Conservation (phyloP, 1,139 yeast species). For the Wickerhamomyces sp. region DNA sequence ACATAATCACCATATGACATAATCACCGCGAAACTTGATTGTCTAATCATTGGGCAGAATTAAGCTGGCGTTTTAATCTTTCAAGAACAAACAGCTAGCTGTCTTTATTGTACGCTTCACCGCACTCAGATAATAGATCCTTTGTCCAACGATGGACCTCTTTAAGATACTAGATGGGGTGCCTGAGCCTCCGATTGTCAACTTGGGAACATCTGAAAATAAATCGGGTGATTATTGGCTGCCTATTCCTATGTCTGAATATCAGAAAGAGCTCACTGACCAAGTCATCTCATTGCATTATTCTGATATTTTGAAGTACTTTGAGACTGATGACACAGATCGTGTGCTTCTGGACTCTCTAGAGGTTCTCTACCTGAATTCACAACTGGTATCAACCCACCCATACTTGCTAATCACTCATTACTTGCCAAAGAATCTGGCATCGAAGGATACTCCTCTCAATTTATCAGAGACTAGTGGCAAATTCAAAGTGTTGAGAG, state of each 20-base stretch:
- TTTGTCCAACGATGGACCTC: slow-evolving; percentile 84
- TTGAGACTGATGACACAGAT: slow-evolving; percentile 56
- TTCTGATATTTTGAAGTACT: slow-evolving; percentile 82
- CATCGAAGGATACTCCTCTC: slow-evolving; percentile 71
- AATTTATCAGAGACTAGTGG: slow-evolving; percentile 82
- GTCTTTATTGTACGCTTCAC: no score
- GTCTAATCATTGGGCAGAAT: no score
- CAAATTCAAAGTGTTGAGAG: slow-evolving; percentile 67
- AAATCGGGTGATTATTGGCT: slow-evolving; percentile 69
- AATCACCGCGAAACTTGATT: no score
- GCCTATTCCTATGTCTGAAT: slow-evolving; percentile 84
- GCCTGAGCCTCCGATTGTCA: slow-evolving; percentile 78
- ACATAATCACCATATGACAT: no score
- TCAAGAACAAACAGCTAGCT: no score
- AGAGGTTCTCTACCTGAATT: slow-evolving; percentile 67
- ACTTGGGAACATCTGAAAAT: slow-evolving; percentile 32
- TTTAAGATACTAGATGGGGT: slow-evolving; percentile 74
- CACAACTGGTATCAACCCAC: slow-evolving; percentile 79
- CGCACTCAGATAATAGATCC: no score
- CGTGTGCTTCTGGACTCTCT: slow-evolving; percentile 64
- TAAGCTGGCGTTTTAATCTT: no score
- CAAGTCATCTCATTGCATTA: slow-evolving; percentile 89
- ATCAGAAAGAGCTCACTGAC: slow-evolving; percentile 88
- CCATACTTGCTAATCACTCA: slow-evolving; percentile 84
- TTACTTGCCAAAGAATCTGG: slow-evolving; percentile 77